phyloP scores from a whole-genome alignment of 331 rosid genomes.

The Saraca asoca region DNA sequence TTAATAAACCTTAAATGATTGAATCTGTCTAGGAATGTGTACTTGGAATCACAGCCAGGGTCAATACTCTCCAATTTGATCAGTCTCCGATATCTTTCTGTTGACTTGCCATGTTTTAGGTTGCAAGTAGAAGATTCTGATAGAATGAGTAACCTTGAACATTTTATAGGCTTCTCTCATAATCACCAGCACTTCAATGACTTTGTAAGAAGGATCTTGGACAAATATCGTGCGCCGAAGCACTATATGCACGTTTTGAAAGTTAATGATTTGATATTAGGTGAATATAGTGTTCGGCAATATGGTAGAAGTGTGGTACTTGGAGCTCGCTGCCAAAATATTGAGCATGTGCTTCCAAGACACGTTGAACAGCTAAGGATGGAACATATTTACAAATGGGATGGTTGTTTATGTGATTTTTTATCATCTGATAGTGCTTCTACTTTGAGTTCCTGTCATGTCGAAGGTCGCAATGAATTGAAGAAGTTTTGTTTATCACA shows the following conservation, averaged over 20 bases:
- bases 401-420: background rate
- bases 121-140: background rate
- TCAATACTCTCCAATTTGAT: background rate
- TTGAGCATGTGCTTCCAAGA: background rate
- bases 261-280: too few relatives aligned
- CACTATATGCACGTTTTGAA: background rate
- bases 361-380: background rate
- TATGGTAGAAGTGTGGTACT: background rate
- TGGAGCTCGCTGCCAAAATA: background rate
- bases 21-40: background rate
- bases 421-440: background rate
- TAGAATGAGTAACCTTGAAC: background rate
- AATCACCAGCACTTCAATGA: background rate
- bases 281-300: too few relatives aligned
- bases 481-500: too few relatives aligned
- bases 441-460: too few relatives aligned
- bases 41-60: background rate
- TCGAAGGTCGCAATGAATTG: too few relatives aligned
- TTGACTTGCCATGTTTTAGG: background rate
- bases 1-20: constrained; percentile 29
- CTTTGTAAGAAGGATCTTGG: background rate
- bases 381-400: background rate
- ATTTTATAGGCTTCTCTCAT: background rate
- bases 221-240: constrained; percentile 1
- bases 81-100: constrained; percentile 6